Conservation (phyloP, 257 asterid genomes). For the Lavandula angustifolia region DNA sequence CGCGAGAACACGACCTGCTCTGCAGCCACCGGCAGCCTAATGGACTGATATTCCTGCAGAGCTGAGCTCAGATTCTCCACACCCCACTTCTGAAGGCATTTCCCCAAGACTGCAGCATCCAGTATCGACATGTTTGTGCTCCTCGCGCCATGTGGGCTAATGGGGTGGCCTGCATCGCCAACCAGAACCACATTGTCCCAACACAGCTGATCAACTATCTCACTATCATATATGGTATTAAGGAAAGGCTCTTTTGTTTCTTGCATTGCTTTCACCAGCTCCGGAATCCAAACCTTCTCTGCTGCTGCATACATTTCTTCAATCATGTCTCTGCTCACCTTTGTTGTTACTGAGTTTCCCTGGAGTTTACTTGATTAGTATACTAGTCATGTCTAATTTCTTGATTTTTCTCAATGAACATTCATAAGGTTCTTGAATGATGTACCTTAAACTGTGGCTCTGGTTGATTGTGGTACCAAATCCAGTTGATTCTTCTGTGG, state of each 20-base stretch:
- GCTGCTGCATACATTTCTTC: conserved; percentile 59
- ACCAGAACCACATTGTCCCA: conserved; percentile 70
- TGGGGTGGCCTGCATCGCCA: conserved; percentile 88
- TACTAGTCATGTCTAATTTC: background rate
- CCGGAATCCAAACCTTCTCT: conserved; percentile 68
- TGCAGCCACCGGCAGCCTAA: conserved; percentile 54
- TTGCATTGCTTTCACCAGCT: conserved; percentile 51
- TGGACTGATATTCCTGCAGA: conserved; percentile 61
- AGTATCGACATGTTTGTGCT: conserved; percentile 86
- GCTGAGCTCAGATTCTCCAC: conserved; percentile 49
- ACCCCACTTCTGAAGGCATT: conserved; percentile 63
- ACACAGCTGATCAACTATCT: conserved; percentile 48
- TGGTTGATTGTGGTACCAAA: conserved; percentile 80
- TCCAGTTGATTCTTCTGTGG: conserved; percentile 68
- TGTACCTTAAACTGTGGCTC: conserved; percentile 70
- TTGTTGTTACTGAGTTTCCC: conserved; percentile 74
- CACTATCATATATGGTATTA: conserved; percentile 72
- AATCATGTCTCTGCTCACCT: conserved; percentile 55
- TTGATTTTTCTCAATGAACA: background rate
- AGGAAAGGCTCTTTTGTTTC: conserved; percentile 68
- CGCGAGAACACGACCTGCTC: conserved; percentile 70
- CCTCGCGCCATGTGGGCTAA: conserved; percentile 73
- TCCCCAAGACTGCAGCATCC: conserved; percentile 79
- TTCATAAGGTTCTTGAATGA: background rate
- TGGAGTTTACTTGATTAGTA: conserved; percentile 28